Evolutionary conservation across 495 filamentous ascomycete species (phyloP), one percentile per base, ranked within the genome.

Genomic region (Monascus purpureus): DNA sequence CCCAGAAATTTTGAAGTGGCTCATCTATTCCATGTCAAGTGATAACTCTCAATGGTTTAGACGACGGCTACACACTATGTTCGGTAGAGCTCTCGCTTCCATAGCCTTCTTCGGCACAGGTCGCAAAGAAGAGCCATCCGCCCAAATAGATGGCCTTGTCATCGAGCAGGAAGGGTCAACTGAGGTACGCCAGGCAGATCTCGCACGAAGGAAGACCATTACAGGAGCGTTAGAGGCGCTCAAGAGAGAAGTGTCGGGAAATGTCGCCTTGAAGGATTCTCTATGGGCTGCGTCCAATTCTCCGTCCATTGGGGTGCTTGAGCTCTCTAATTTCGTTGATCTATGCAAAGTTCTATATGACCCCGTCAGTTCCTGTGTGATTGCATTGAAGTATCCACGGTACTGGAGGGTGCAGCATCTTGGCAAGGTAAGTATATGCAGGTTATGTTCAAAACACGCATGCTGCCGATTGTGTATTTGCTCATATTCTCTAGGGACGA

Each of bases 11-110:
- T 43, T 86, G 24, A 63, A 63, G 32, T 79, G 81, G 47, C 70
- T 93, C 28, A 63, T 93, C 8, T 70, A 69, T 31, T 65, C 70
- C 16, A 59, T 92, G 46, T 80, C 72, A 14, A 73, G 70, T 4
- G 88, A 95, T 50, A 68, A 70, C 8, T 95, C 90, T 1, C 75
- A 83, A 2, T 88, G 76, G 49, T 66, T 93, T 18, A 77, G 92
- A 13, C 64, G 73, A 17, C 63, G 67, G 13, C 62, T 93, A 5
- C 71, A 81, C 36, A 61, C 64, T 35, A 49, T 77, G 0, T 75
- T 96, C 46, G 73, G 68, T 32, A 68, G 64, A 31, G 78, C 75
- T 1, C 63, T 99, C 19, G 92, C 82, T 2, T 68, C 73, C 33
- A 68, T 94, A 33, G 88, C 88, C 3, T 70, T 22, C 20, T 22